Evolutionary conservation across 805 yeast genomes (phyloP), one percentile per base, ranked within the genome.

Genomic region (Myxozyma monticola): DNA sequence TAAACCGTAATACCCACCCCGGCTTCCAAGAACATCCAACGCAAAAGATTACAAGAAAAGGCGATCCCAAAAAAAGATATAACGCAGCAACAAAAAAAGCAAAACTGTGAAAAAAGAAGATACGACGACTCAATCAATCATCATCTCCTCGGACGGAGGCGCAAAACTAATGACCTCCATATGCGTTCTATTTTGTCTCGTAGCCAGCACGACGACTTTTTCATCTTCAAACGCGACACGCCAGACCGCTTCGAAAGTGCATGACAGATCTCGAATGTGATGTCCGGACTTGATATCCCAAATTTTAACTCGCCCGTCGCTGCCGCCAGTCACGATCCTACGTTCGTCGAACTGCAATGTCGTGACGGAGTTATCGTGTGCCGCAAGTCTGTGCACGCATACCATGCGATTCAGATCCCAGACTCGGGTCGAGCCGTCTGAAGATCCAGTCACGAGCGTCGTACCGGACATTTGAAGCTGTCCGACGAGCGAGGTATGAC

Each of bases 401-500:
- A 75, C 76, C 20, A 91, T 93, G 10, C 80, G 78, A 20, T 77
- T 74, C 9, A 96, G 85, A 68, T 91, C 96, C 81, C 89, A 83
- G 8, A 91, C 72, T 46, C 96, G 76, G 0, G 93, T 79, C 30
- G 83, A 77, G 0, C 97, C 98, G 65, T 84, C 84, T 30, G 82
- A 78, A 63, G 93, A 96, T 0, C 97, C 98, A 0, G 96, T 83
- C 1, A 88, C 81, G 36, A 90, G 71, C 10, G 78, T 83, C 42
- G 81, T 77, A 38, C 84, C 84, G 0, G 86, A 79, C 26, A 90
- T 73, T 45, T 85, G 86, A 28, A 91, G 71, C 38, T 91, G 76
- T 0, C 98, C 97, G 4, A 93, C 95, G 65, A 89, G 93, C 65
- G 95, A 96, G 33, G 93, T 86, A 67, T 93, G 99, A 5, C 91